Evolutionary conservation across 257 asterid genomes (phyloP).

Genomic region (Solanum pennellii): DNA sequence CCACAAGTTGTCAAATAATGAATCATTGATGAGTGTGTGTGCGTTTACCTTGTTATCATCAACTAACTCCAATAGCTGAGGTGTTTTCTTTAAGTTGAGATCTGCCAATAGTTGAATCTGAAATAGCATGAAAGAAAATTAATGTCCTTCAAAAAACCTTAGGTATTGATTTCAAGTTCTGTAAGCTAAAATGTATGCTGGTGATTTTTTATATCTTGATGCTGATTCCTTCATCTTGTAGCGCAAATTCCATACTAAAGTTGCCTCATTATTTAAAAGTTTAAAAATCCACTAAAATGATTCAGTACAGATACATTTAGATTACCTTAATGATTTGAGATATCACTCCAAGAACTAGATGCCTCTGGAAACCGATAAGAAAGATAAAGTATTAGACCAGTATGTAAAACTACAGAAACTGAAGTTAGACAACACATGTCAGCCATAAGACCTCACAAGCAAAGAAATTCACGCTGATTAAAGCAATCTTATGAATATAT

Average conservation of each 20-base stretch:
- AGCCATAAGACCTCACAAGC: background rate
- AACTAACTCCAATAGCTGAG: slow-evolving; percentile 88
- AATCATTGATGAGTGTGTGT: background rate
- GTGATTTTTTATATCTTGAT: background rate
- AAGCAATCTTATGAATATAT: background rate
- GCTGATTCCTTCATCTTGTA: background rate
- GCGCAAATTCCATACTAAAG: background rate
- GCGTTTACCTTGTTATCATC: slow-evolving; percentile 74
- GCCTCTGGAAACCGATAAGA: slow-evolving; percentile 58
- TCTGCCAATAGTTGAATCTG: slow-evolving; percentile 41
- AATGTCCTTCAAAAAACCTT: background rate
- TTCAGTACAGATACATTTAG: background rate
- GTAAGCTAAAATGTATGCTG: background rate
- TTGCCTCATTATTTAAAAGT: background rate
- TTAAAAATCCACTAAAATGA: background rate
- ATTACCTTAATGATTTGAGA: slow-evolving; percentile 95
- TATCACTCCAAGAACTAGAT: slow-evolving; percentile 94
- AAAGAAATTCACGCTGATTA: background rate
- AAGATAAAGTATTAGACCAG: slow-evolving; percentile 11
- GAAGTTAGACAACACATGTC: background rate
- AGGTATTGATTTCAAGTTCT: background rate
- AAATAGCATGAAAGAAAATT: slow-evolving; percentile 9
- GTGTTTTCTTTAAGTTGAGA: slow-evolving; percentile 14
- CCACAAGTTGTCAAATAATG: background rate
- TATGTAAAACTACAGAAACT: background rate